phyloP scores from a whole-genome alignment of 139 green algal genomes.

The Haematococcus lacustris region DNA sequence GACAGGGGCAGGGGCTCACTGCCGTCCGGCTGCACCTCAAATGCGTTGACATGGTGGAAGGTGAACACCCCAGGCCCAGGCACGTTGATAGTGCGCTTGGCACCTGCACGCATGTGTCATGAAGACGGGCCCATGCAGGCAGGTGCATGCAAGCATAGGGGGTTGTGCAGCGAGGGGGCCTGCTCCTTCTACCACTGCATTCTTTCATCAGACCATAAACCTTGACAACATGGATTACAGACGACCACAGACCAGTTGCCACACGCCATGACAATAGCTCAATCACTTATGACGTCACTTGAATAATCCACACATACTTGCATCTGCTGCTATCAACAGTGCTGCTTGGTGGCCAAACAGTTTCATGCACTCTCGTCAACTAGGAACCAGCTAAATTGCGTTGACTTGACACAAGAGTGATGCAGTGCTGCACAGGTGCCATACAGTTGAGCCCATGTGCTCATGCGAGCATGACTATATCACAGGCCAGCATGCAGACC shows the following conservation, averaged over 20 bases:
- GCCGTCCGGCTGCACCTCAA: slow-evolving; percentile 15
- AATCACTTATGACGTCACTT: background rate
- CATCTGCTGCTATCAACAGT: no score
- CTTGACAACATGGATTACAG: background rate
- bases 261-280: background rate
- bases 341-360: no score
- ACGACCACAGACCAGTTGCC: background rate
- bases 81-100: background rate
- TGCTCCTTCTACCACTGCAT: background rate
- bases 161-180: background rate
- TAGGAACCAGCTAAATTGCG: background rate
- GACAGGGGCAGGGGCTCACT: background rate
- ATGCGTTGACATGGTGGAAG: slow-evolving; percentile 76
- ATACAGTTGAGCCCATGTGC: no score
- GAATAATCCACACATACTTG: no score
- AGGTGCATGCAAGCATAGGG: background rate
- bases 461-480: no score
- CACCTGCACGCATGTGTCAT: background rate
- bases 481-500: no score
- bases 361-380: background rate
- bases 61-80: slow-evolving; percentile 37
- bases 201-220: background rate
- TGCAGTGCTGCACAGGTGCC: no score
- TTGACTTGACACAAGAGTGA: background rate
- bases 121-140: no score